Base-by-base conservation (phyloP, 352 stramenopile species). In the Phytophthora megakarya region DNA sequence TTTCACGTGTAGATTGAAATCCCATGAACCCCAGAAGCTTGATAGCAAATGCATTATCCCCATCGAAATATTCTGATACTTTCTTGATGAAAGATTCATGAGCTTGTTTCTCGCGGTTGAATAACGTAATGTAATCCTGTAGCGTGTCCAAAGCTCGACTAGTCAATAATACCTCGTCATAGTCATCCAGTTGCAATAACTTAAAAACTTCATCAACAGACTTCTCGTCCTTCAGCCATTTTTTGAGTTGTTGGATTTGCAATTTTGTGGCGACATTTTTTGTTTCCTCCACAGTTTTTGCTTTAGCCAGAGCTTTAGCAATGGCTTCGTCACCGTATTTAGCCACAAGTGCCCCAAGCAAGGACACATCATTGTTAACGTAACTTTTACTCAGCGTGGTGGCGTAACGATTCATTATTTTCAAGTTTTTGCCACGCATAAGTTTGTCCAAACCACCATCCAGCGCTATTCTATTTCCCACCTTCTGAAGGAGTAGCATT, bases 241-340 rank as follows among this genome's bases (percentile, higher is more conserved):
- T n/a, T 33, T 30, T 8, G 10, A 53, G 12, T 15, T 53, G 46
- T 13, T 33, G 26, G 25, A n/a, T 12, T 22, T 53, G 23, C 46
- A 53, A 40, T 28, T 42, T 39, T 3, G 26, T 26, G 3, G 50
- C 50, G 12, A 59, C 32, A 13, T 19, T 26, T 21, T 59, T 48
- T 18, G 50, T 39, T 2, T 30, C 19, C 6, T 39, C 9, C 10
- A 47, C 26, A 30, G 22, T 3, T n/a, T 59, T 59, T 8, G 26
- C 50, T 16, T n/a, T 18, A 8, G 25, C 8, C 15, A 59, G 25
- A 23, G 47, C 12, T 4, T 42, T 48, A 3, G 38, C 18, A 10
- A 59, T 16, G 26, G 9, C 5, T 30, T 48, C 25, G 16, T 48
- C 37, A 28, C 42, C 42, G 30, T 35, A 35, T 35, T 35, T 35